These are phyloP conservation scores for Termitomyces sp. DNA, from an alignment of 1,284 basidiomycete genomes.

Conservation along the genomic window DNA sequence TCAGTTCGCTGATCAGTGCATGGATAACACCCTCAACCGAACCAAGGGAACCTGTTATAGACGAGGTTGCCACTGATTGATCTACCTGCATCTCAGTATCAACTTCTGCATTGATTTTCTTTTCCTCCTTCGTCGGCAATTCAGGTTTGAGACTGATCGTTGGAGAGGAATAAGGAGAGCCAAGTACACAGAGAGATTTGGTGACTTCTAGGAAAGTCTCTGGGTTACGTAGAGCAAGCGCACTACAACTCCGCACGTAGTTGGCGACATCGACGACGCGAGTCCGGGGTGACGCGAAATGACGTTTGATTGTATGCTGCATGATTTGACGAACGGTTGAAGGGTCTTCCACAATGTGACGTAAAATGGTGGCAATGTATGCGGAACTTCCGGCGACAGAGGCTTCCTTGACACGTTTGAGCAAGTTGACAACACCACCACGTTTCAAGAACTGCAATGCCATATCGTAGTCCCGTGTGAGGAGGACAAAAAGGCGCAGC, in stretches of 20 bases:
- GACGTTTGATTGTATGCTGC: slow-evolving; percentile 77
- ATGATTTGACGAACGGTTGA: slow-evolving; percentile 68
- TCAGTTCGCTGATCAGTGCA: slow-evolving; percentile 70
- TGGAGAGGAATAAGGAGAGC: slow-evolving; percentile 54
- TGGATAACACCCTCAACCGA: slow-evolving; percentile 65
- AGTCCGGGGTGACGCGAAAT: slow-evolving; percentile 67
- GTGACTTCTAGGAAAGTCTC: slow-evolving; percentile 74
- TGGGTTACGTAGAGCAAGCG: slow-evolving; percentile 82
- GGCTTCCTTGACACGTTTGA: slow-evolving; percentile 59
- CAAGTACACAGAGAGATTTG: slow-evolving; percentile 67
- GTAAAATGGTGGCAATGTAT: slow-evolving; percentile 82
- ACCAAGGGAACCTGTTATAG: slow-evolving; percentile 34
- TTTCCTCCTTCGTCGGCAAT: slow-evolving; percentile 17
- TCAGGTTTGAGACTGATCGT: slow-evolving; percentile 62
- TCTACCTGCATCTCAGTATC: slow-evolving; percentile 66
- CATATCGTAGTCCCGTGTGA: slow-evolving; percentile 66
- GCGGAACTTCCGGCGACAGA: slow-evolving; percentile 71
- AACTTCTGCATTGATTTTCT: slow-evolving; percentile 24
- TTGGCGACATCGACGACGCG: slow-evolving; percentile 67
- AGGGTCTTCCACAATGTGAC: slow-evolving; percentile 85
- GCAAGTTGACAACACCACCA: slow-evolving; percentile 61
- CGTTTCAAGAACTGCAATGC: slow-evolving; percentile 61
- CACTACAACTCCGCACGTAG: slow-evolving; percentile 75
- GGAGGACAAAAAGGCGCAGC: slow-evolving; percentile 74
- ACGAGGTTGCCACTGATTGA: slow-evolving; percentile 28